Conservation (phyloP, 495 filamentous ascomycete species). For the Podospora fimiseda region DNA sequence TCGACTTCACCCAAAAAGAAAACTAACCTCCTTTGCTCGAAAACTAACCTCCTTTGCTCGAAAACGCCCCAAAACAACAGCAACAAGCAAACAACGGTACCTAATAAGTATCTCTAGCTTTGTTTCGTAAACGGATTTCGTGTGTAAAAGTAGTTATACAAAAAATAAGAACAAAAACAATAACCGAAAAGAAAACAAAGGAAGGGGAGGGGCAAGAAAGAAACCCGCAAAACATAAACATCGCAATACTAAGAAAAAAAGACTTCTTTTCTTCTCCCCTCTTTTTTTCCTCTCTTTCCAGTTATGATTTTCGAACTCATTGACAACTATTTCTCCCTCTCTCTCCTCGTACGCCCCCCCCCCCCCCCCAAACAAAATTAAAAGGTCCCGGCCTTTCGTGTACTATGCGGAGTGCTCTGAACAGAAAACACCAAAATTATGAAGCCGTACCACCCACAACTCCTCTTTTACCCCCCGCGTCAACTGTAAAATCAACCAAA, state of each 20-base stretch:
- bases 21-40: too few relatives aligned
- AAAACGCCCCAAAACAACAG: too few relatives aligned
- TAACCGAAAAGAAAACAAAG: neutral
- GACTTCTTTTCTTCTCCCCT: neutral
- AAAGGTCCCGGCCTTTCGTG: neutral
- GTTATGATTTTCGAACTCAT: too few relatives aligned
- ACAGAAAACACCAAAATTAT: too few relatives aligned
- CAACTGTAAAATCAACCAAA: slow-evolving; percentile 34
- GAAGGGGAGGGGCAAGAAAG: neutral
- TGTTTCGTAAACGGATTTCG: too few relatives aligned
- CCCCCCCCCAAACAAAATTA: neutral
- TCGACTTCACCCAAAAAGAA: too few relatives aligned
- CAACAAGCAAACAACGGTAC: too few relatives aligned
- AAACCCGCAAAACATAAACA: neutral
- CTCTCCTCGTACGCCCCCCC: neutral
- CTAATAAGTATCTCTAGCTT: too few relatives aligned
- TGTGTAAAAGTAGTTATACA: neutral
- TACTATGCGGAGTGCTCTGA: too few relatives aligned
- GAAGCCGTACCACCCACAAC: slow-evolving; percentile 8
- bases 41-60: too few relatives aligned
- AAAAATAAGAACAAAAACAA: neutral
- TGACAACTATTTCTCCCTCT: too few relatives aligned
- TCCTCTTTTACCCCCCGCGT: slow-evolving; percentile 8
- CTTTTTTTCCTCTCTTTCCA: neutral
- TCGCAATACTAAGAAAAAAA: neutral